Evolutionary conservation across 257 asterid species (phyloP), one percentile per base, ranked within the genome.

Genomic region (Echites panduratus): DNA sequence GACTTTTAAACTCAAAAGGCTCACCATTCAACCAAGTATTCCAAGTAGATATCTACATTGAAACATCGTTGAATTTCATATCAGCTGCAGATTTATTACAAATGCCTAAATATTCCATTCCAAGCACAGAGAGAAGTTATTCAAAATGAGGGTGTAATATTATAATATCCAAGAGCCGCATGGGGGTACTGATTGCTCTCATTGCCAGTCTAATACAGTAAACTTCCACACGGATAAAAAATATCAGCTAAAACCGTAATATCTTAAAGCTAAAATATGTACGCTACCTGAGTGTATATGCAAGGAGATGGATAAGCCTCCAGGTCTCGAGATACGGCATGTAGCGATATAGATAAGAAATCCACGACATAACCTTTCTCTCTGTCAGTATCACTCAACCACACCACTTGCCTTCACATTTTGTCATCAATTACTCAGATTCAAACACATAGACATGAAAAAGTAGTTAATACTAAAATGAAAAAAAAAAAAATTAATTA

Each of bases 291-390:
- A 68, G 97, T 75, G 73, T 94, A 94, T 70, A 94, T 82, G 75
- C 99, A 91, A 77, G 99, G 95, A 75, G 87, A 80, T 16, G 88
- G 70, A 68, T 94, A 94, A 49, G 97, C 89, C 82, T 94, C 99
- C 0, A 96, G 93, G 48, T 91, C 99, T 41, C 95, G 87, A 22
- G 99, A 94, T 19, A 94, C 96, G 16, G 97, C 99, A 61, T 94
- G 99, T 61, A 94, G 96, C 32, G 91, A 87, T 74, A 91, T 77
- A 7, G 93, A 84, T 49, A 84, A 43, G 81, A 94, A 91, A 83
- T 88, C 95, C 24, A 91, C 97, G 0, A 96, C 96, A 58, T 86
- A 94, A 48, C 98, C 98, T 77, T 81, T 86, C 12, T 71, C 78
- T 73, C 88, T 83, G 67, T 94, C 96, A 35, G 87, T 38, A 63